Percentiles rank a stretch among this genome's conserved stretches.
These are phyloP conservation scores for Arthrobotrys sinensis DNA, from an alignment of 2,329 filamentous ascomycete species.

Conservation along the genomic window DNA sequence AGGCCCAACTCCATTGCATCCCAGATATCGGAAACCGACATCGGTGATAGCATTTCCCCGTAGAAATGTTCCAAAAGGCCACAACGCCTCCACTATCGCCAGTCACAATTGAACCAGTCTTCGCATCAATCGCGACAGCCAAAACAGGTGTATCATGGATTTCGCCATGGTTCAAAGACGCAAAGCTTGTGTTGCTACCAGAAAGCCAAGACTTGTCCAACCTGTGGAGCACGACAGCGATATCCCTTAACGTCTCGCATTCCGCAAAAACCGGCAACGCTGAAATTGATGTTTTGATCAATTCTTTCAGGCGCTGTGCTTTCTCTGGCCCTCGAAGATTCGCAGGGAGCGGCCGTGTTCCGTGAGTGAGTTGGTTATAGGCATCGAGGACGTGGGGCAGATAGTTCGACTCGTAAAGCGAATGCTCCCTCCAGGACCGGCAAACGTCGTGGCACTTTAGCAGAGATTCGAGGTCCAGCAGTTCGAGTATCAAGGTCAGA, in stretches of 20 bases:
- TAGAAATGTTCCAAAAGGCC: slow-evolving; percentile 51
- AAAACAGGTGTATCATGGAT: slow-evolving; percentile 34
- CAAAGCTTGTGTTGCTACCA: slow-evolving; percentile 52
- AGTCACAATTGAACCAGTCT: slow-evolving; percentile 47
- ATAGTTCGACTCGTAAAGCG: slow-evolving; percentile 55
- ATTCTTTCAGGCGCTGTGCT: slow-evolving; percentile 29
- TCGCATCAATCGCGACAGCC: slow-evolving; percentile 44
- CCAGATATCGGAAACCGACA: slow-evolving; percentile 18
- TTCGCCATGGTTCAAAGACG: slow-evolving; percentile 34
- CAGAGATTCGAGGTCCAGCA: slow-evolving; percentile 58
- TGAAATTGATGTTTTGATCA: slow-evolving; percentile 52
- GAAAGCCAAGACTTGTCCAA: slow-evolving; percentile 59
- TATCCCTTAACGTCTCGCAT: slow-evolving; percentile 57
- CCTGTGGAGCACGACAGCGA: slow-evolving; percentile 49
- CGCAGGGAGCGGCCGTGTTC: slow-evolving; percentile 50
- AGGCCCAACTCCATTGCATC: slow-evolving; percentile 3
- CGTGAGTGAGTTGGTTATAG: slow-evolving; percentile 55
- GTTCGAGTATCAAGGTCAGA: slow-evolving; percentile 54
- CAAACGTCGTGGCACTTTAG: slow-evolving; percentile 60
- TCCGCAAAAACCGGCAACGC: slow-evolving; percentile 57
- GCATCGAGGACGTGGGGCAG: slow-evolving; percentile 57
- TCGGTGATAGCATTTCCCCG: slow-evolving; percentile 17
- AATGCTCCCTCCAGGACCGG: slow-evolving; percentile 51
- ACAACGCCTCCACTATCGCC: slow-evolving; percentile 40
- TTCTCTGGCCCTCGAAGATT: slow-evolving; percentile 30